Conservation (phyloP, 306 rosid species). For the Dicorynia guianensis region DNA sequence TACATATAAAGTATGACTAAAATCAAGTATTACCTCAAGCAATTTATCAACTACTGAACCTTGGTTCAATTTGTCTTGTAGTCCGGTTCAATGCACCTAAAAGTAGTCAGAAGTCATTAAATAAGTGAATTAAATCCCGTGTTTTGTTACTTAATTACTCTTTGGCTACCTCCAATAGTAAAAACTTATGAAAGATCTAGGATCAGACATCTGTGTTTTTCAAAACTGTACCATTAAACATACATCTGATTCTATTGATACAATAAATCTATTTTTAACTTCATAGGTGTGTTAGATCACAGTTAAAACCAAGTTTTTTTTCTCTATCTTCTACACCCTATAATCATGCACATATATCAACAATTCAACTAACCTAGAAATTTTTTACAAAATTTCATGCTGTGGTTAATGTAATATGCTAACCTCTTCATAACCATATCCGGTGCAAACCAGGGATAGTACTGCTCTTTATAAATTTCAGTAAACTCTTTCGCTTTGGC, state of each 20-base stretch:
- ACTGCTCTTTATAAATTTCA: constrained; percentile 83
- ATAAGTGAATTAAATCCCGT: no score
- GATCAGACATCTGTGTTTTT: constrained; percentile 15
- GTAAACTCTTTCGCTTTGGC: constrained; percentile 76
- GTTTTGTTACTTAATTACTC: background rate
- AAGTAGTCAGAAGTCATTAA: no score
- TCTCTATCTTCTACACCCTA: background rate
- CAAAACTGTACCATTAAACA: constrained; percentile 8
- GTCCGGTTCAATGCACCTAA: background rate
- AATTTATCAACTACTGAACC: background rate
- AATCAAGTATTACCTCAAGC: constrained; percentile 12
- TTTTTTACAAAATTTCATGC: constrained; percentile 24
- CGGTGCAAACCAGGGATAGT: constrained; percentile 96
- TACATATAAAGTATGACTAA: background rate
- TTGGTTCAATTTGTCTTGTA: background rate
- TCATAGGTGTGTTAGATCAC: constrained; percentile 9
- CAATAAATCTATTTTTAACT: constrained; percentile 19
- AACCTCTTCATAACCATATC: constrained; percentile 99
- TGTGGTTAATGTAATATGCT: constrained; percentile 19
- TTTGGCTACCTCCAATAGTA: background rate
- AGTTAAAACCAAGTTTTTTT: background rate
- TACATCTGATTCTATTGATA: background rate
- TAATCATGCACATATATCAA: constrained; percentile 19
- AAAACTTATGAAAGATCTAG: background rate
- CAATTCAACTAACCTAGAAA: constrained; percentile 9